phyloP scores from a whole-genome alignment of 1,284 basidiomycete species.

The Serendipita sp. region DNA sequence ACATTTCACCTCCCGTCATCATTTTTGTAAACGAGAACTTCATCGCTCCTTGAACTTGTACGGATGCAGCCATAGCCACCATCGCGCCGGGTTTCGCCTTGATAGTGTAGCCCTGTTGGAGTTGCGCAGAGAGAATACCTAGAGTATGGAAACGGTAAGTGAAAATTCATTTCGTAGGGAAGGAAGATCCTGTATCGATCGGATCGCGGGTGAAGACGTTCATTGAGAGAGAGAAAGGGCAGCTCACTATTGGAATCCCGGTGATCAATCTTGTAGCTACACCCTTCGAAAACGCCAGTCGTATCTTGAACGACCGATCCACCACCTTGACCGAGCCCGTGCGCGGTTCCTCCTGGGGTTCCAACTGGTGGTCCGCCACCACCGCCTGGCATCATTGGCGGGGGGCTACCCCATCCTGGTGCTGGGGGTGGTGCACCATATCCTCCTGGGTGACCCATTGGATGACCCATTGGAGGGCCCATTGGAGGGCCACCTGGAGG shows the following conservation, averaged over 20 bases:
- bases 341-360: not conserved
- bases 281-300: conserved; percentile 19
- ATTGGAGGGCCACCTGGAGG: no score
- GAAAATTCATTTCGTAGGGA: no score
- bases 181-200: no score
- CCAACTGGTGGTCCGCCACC: not conserved
- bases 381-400: not conserved
- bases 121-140: conserved; percentile 18
- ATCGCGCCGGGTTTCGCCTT: conserved; percentile 24
- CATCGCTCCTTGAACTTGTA: conserved; percentile 20
- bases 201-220: no score
- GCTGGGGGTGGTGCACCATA: not conserved
- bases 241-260: conserved; percentile 21
- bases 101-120: conserved; percentile 20
- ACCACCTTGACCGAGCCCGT: not conserved
- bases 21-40: conserved; percentile 11
- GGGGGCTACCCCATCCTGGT: not conserved
- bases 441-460: no score
- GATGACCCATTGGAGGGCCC: no score
- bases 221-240: not conserved
- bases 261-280: conserved; percentile 21
- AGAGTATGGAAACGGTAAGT: not conserved
- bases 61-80: conserved; percentile 23
- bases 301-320: conserved; percentile 9
- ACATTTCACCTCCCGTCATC: conserved; percentile 8